Percentiles rank a stretch among this genome's conserved stretches.
Evolutionary conservation across 1,284 basidiomycete species (phyloP).

Genomic region (Phylloporus sp.): DNA sequence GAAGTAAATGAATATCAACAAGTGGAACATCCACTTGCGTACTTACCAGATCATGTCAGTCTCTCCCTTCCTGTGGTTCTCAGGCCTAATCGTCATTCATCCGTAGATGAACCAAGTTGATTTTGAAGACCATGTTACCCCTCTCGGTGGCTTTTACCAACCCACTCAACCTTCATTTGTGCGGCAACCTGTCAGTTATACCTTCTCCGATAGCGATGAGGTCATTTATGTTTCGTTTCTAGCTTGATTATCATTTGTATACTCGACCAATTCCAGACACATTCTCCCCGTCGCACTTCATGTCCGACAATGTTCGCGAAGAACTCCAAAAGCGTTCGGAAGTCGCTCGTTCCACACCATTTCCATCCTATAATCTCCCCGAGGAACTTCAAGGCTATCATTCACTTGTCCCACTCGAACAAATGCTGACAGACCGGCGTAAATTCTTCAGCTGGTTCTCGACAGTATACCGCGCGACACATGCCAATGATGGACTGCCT

Average conservation of each 20-base stretch:
- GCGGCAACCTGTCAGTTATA: constrained; percentile 66
- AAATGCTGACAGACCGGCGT: constrained; percentile 54
- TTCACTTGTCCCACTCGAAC: constrained; percentile 81
- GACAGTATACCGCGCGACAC: constrained; percentile 83
- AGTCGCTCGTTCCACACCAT: constrained; percentile 56
- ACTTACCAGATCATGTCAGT: constrained; percentile 25
- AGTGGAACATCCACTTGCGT: constrained; percentile 20
- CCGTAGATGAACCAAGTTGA: constrained; percentile 29
- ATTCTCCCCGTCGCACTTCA: constrained; percentile 62
- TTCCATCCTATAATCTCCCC: constrained; percentile 66
- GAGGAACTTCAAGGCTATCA: constrained; percentile 93
- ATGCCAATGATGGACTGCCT: constrained; percentile 76
- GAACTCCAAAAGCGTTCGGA: constrained; percentile 84
- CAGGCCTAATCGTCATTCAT: background rate
- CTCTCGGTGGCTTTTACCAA: constrained; percentile 56
- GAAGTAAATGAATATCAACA: constrained; percentile 30
- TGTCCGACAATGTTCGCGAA: constrained; percentile 77
- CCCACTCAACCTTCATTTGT: constrained; percentile 56
- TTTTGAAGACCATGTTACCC: constrained; percentile 36
- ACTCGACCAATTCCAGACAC: constrained; percentile 60
- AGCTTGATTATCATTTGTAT: constrained; percentile 95
- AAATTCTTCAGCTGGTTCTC: constrained; percentile 81
- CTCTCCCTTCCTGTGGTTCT: background rate
- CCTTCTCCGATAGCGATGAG: constrained; percentile 1
- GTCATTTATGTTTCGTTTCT: constrained; percentile 6